Conservation (phyloP, 2,329 filamentous ascomycete genomes). For the Myriosclerotinia scirpicola region DNA sequence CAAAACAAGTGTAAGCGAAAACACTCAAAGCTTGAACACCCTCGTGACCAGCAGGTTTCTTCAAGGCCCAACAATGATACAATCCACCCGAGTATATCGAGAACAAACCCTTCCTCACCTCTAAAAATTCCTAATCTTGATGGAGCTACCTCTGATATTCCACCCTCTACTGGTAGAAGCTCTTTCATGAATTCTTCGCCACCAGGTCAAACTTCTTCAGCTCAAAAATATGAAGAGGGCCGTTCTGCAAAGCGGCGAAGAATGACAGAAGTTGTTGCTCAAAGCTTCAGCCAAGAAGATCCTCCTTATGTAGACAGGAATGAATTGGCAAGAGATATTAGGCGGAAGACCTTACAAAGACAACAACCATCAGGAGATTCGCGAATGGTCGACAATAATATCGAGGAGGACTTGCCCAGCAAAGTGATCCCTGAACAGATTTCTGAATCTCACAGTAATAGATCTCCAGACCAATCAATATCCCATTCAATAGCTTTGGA, state of each 20-base stretch:
- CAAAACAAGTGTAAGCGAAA: background rate
- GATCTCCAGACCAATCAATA: background rate
- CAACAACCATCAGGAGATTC: background rate
- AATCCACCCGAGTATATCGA: background rate
- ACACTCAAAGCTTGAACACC: background rate
- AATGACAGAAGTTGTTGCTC: background rate
- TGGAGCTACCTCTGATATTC: background rate
- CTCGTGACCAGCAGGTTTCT: background rate
- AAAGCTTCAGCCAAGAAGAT: constrained; percentile 22
- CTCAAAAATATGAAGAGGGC: background rate
- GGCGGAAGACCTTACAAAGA: constrained; percentile 6
- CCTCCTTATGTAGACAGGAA: constrained; percentile 6
- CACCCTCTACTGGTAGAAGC: background rate
- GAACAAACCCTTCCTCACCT: background rate
- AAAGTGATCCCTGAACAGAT: constrained; percentile 4
- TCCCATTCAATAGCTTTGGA: background rate
- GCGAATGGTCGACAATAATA: background rate
- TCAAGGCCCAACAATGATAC: background rate
- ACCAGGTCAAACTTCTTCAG: background rate
- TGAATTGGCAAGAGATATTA: constrained; percentile 18
- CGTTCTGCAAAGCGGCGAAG: constrained; percentile 16
- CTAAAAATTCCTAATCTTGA: constrained; percentile 5
- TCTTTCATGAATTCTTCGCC: background rate
- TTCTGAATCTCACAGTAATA: background rate
- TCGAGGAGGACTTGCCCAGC: background rate